Percentiles rank a stretch among this genome's conserved stretches.
These are phyloP conservation scores for Viola odorata DNA, from an alignment of 345 rosid genomes.

Conservation along the genomic window DNA sequence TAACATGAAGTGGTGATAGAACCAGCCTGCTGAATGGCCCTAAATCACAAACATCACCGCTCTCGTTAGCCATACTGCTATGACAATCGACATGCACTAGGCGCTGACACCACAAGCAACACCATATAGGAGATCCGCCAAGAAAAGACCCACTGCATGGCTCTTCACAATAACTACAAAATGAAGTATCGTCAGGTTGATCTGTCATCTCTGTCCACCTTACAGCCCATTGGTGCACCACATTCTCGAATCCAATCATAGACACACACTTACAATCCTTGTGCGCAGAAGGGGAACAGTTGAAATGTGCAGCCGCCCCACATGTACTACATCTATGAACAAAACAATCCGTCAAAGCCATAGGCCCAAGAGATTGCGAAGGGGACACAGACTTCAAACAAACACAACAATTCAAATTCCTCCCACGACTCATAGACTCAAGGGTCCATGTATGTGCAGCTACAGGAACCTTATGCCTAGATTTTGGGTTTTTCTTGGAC, in stretches of 20 bases:
- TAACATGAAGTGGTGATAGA: conserved; percentile 80
- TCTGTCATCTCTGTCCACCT: conserved; percentile 89
- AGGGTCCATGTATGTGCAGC: conserved; percentile 72
- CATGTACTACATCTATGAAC: conserved; percentile 62
- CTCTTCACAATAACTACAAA: conserved; percentile 90
- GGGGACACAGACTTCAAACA: conserved; percentile 75
- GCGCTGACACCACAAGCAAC: conserved; percentile 98
- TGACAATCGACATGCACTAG: conserved; percentile 96
- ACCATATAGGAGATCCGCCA: conserved; percentile 95
- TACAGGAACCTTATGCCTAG: conserved; percentile 58
- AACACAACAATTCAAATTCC: conserved; percentile 78
- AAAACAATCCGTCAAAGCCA: conserved; percentile 50
- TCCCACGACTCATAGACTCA: conserved; percentile 66
- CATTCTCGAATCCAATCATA: conserved; percentile 69
- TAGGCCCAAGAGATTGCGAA: conserved; percentile 58
- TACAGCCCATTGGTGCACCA: conserved; percentile 92
- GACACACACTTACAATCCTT: conserved; percentile 88
- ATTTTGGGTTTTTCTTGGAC: conserved; percentile 86
- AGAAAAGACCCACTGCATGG: conserved; percentile 87
- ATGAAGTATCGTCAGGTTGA: conserved; percentile 69
- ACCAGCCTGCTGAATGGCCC: conserved; percentile 77
- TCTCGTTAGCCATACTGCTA: conserved; percentile 64
- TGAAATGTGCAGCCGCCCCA: conserved; percentile 73
- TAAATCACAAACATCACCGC: conserved; percentile 82
- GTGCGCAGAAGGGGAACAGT: conserved; percentile 61